Base-by-base conservation (phyloP, 371 early-diverging fungal species). In the Paraphysoderma sedebokerense region DNA sequence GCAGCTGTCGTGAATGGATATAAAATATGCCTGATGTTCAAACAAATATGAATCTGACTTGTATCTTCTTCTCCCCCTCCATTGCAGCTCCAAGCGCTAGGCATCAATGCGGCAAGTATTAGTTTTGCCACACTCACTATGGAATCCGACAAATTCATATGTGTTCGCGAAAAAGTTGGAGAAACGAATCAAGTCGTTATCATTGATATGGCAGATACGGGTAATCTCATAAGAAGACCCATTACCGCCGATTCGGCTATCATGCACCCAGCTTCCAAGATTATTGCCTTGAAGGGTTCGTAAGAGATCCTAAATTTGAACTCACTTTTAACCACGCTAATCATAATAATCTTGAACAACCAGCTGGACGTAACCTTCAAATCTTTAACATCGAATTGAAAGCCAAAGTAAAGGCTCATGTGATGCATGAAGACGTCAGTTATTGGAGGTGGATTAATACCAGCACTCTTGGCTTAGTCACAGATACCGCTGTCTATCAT, bases 161-260 rank as follows among this genome's bases (percentile, higher is more conserved):
- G 95, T 67, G 81, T 96, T 39, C 85, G 96, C 46, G 98, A 97
- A 58, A 76, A 79, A 48, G 79, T 78, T 27, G 85, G 85, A 44
- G 77, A 82, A 42, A 72, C 73, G 51, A 86, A 85, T 64, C 54
- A 6, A 6, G 80, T 84, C 57, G 91, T 97, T 29, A 88, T 88
- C 47, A 88, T 97, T 52, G 98, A 97, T 66, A 66, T 97, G 67
- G 66, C 72, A 40, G 79, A 89, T 54, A 75, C 82, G 32, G 70
- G 72, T 38, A 84, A 86, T 52, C 62, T 89, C 38, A 71, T 82
- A 54, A 81, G 91, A 45, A 70, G 93, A 41, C 91, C 91, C 47
- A 96, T 95, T 54, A 80, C 92, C 30, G 98, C 98, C 11, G 97
- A 97, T 58, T 92, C 93, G 8, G 96, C 90, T 37, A 95, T 97